Conservation (phyloP, 2,329 filamentous ascomycete genomes). For the Exophiala calicioides region DNA sequence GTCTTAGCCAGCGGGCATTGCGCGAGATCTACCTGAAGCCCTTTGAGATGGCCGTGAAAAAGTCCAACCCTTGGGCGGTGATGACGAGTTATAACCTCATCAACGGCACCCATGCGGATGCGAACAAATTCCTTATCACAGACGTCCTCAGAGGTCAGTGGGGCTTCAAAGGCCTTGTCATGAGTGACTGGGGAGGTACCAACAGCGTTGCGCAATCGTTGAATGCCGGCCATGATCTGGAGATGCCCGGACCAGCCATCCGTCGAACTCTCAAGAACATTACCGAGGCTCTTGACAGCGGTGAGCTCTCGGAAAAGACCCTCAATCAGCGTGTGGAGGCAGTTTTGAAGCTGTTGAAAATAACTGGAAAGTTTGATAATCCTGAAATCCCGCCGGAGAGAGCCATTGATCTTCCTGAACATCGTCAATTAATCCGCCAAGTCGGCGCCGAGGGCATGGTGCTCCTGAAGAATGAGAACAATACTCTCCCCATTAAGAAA, state of each 20-base stretch:
- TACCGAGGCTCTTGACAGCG: too few relatives aligned
- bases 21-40: slow-evolving; percentile 64
- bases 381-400: too few relatives aligned
- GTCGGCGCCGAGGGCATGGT: slow-evolving; percentile 70
- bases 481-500: slow-evolving; percentile 54
- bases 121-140: slow-evolving; percentile 39
- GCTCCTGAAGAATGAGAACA: slow-evolving; percentile 69
- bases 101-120: slow-evolving; percentile 50
- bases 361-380: slow-evolving; percentile 32
- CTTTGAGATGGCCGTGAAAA: slow-evolving; percentile 60
- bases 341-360: too few relatives aligned
- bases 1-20: slow-evolving; percentile 53
- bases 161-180: slow-evolving; percentile 47
- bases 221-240: slow-evolving; percentile 33
- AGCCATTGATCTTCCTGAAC: slow-evolving; percentile 58
- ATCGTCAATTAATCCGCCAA: slow-evolving; percentile 63
- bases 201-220: slow-evolving; percentile 29
- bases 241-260: slow-evolving; percentile 33
- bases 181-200: slow-evolving; percentile 46
- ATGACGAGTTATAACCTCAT: slow-evolving; percentile 62
- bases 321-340: slow-evolving; percentile 34
- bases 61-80: slow-evolving; percentile 55
- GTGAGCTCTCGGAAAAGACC: slow-evolving; percentile 32
- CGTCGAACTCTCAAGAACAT: too few relatives aligned
- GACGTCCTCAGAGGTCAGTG: slow-evolving; percentile 48